Evolutionary conservation across 2,329 filamentous ascomycete genomes (phyloP).

Genomic region (Fusarium equiseti): DNA sequence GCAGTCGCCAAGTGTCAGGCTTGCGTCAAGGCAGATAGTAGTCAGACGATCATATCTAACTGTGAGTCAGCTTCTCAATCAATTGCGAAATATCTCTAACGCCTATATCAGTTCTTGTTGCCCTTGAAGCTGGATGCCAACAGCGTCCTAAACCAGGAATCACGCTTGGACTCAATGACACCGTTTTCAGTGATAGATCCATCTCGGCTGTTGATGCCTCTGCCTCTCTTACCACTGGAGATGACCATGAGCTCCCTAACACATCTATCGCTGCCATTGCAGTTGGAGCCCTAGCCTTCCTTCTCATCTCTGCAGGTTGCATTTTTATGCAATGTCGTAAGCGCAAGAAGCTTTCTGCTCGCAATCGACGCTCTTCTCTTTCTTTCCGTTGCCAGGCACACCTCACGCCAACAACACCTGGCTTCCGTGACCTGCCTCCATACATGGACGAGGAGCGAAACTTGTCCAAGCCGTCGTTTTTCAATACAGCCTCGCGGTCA

Average conservation of each 20-base stretch:
- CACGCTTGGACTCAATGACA: constrained; percentile 58
- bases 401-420: constrained; percentile 41
- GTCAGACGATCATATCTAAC: constrained; percentile 61
- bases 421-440: constrained; percentile 30
- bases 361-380: constrained; percentile 55
- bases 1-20: constrained; percentile 57
- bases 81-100: constrained; percentile 6
- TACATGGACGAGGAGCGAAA: constrained; percentile 41
- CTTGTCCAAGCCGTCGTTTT: constrained; percentile 18
- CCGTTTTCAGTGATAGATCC: constrained; percentile 56
- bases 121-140: constrained; percentile 64
- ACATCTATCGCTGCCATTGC: constrained; percentile 60
- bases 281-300: constrained; percentile 54
- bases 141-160: constrained; percentile 58
- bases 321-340: constrained; percentile 61
- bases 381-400: constrained; percentile 65
- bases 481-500: constrained; percentile 13
- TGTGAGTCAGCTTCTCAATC: constrained; percentile 52
- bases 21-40: constrained; percentile 59
- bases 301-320: constrained; percentile 56
- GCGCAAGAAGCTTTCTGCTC: constrained; percentile 52
- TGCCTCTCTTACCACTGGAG: constrained; percentile 21
- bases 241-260: constrained; percentile 49
- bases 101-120: constrained; percentile 58
- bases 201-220: constrained; percentile 53